Base-by-base conservation (phyloP, 768 basidiomycete genomes). In the Tephrocybe sp. region DNA sequence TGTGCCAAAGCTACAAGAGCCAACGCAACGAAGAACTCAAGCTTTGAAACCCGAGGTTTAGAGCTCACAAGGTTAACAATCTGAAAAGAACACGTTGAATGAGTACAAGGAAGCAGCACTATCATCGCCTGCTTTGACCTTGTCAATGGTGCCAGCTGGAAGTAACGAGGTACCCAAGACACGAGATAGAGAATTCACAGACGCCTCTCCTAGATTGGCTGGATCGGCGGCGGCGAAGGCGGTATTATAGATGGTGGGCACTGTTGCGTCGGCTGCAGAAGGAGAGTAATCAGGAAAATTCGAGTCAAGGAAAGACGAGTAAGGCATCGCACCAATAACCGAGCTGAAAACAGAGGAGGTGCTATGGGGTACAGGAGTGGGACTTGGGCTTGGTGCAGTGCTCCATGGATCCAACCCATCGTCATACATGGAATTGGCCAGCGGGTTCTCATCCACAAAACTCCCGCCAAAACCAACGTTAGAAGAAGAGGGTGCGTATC, bases 21-120 rank as follows among this genome's bases (percentile, higher is more conserved):
- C 21, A 98, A 69, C 9, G 92, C 90, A 9, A 95, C 89, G 64
- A 89, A 95, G 73, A 96, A 95, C 63, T 98, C 94, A 49, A 87
- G 82, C 57, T 84, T 90, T 7, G 91, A 90, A 30, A 98, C 87
- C 43, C 86, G 78, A 36, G 89, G 78, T 51, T 79, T 79, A 27
- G 86, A 85, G 67, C 89, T 90, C 44, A 93, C 92, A 18, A 95
- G 75, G 66, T 89, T 92, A 48, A 97, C 87, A 59, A 98, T 95
- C 92, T 95, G 56, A n/a, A 31, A 15, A 28, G 25, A 18, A 34
- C 18, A 50, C 26, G 9, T 34, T 15, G 11, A 31, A 21, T 49
- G 13, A 49, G 44, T 21, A 36, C 26, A 3, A 18, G 25, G 13
- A 27, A 13, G 5, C 16, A 18, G 24, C 15, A 2, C 35, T 32